Evolutionary conservation across 2,329 filamentous ascomycete species (phyloP).

Genomic region (Massarina eburnea): DNA sequence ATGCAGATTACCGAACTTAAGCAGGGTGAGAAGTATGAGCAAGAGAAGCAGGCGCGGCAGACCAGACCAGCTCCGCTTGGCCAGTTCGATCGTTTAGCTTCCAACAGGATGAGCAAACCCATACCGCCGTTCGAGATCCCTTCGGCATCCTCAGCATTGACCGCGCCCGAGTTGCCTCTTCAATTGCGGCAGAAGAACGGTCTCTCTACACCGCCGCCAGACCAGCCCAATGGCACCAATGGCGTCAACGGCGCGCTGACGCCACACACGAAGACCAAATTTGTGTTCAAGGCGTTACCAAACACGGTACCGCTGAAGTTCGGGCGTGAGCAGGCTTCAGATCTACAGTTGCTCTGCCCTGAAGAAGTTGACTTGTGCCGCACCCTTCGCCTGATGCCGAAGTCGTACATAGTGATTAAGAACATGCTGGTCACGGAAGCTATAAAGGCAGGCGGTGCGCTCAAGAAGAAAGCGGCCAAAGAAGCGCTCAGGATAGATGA

Average conservation of each 20-base stretch:
- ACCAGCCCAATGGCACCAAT: slow-evolving; percentile 54
- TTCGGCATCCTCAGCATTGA: slow-evolving; percentile 72
- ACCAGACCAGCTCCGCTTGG: slow-evolving; percentile 69
- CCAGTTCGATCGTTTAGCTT: slow-evolving; percentile 82
- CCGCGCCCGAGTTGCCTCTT: slow-evolving; percentile 76
- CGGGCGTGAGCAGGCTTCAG: slow-evolving; percentile 73
- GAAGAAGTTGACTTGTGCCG: slow-evolving; percentile 88
- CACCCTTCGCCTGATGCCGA: slow-evolving; percentile 80
- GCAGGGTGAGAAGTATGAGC: slow-evolving; percentile 88
- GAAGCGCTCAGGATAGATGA: slow-evolving; percentile 83
- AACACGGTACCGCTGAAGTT: slow-evolving; percentile 67
- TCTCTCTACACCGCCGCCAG: slow-evolving; percentile 44
- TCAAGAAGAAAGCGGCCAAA: slow-evolving; percentile 93
- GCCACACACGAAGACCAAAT: slow-evolving; percentile 50
- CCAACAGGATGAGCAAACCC: slow-evolving; percentile 66
- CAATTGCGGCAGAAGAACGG: slow-evolving; percentile 52
- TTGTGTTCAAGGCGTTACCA: slow-evolving; percentile 59
- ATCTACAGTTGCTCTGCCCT: slow-evolving; percentile 80
- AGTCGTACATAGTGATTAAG: slow-evolving; percentile 94
- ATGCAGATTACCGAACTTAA: slow-evolving; percentile 82
- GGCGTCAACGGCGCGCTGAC: slow-evolving; percentile 39
- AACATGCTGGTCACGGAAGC: slow-evolving; percentile 89
- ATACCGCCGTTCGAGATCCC: slow-evolving; percentile 67
- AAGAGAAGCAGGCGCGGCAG: slow-evolving; percentile 76
- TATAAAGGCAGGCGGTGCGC: slow-evolving; percentile 78